phyloP scores from a whole-genome alignment of 129 eudicot genomes.

The Pseudognaphalium luteoalbum region DNA sequence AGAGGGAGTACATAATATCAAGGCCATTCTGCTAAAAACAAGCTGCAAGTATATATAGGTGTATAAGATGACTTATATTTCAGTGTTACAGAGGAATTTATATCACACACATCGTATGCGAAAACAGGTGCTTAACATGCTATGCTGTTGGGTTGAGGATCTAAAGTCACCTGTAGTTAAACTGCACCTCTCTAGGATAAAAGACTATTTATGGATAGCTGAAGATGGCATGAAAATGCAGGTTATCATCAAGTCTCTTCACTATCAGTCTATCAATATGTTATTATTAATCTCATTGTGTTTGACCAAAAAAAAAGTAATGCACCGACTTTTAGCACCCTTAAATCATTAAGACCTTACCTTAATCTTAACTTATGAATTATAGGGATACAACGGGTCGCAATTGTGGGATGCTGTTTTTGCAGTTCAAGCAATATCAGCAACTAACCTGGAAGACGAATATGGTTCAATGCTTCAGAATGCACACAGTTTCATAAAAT shows the following conservation, averaged over 20 bases:
- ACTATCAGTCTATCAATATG: background rate
- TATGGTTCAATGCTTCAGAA: slow-evolving; percentile 47
- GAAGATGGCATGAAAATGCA: slow-evolving; percentile 93
- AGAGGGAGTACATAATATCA: too few relatives aligned
- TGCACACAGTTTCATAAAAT: slow-evolving; percentile 55
- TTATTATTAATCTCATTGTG: background rate
- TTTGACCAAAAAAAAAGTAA: background rate
- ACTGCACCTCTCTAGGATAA: slow-evolving; percentile 52
- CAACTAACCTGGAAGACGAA: slow-evolving; percentile 47
- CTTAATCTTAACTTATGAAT: slow-evolving; percentile 11
- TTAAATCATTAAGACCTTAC: too few relatives aligned
- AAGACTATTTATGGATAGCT: slow-evolving; percentile 75
- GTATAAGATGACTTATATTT: background rate
- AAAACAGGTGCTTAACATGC: slow-evolving; percentile 67
- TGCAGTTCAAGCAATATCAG: slow-evolving; percentile 58
- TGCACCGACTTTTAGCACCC: background rate
- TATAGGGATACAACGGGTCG: slow-evolving; percentile 64
- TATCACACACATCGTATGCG: background rate
- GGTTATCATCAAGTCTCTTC: slow-evolving; percentile 34
- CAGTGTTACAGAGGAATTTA: background rate
- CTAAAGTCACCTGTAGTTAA: slow-evolving; percentile 49
- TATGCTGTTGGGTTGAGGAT: slow-evolving; percentile 71
- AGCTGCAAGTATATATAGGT: too few relatives aligned
- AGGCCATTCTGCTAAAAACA: too few relatives aligned
- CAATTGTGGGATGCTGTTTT: slow-evolving; percentile 69